Percentiles rank a stretch among this genome's conserved stretches.
These are phyloP conservation scores for Ophiognomonia clavigignenti-juglandacearum DNA, from an alignment of 2,329 filamentous ascomycete species.

Conservation along the genomic window DNA sequence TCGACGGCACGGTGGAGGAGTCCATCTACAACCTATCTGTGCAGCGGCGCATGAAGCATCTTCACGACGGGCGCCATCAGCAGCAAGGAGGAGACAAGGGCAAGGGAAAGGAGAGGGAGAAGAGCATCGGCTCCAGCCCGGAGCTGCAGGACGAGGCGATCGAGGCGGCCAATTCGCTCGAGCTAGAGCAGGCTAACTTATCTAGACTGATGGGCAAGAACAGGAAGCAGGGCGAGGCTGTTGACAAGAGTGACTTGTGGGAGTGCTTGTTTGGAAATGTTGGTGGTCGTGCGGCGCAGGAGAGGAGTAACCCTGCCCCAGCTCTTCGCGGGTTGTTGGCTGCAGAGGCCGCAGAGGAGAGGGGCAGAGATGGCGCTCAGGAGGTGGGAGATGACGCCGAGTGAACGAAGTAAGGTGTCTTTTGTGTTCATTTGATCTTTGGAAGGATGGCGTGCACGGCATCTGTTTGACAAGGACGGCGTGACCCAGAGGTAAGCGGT, in stretches of 20 bases:
- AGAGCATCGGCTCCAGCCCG: slow-evolving; percentile 19
- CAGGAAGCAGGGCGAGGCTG: slow-evolving; percentile 70
- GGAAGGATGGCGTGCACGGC: too few relatives aligned
- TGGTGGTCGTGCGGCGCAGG: slow-evolving; percentile 13
- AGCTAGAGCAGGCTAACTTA: slow-evolving; percentile 70
- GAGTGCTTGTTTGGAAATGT: slow-evolving; percentile 74
- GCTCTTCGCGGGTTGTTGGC: slow-evolving; percentile 34
- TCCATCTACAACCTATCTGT: slow-evolving; percentile 87
- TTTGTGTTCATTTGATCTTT: too few relatives aligned
- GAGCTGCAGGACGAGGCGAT: slow-evolving; percentile 57
- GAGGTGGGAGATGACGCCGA: too few relatives aligned
- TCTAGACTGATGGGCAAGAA: slow-evolving; percentile 66
- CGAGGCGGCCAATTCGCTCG: slow-evolving; percentile 79
- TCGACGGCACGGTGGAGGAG: slow-evolving; percentile 88
- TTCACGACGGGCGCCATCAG: slow-evolving; percentile 35
- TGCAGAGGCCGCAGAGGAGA: slow-evolving; percentile 38
- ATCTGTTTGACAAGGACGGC: too few relatives aligned
- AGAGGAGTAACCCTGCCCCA: slow-evolving; percentile 3
- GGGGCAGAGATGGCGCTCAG: too few relatives aligned
- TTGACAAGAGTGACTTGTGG: slow-evolving; percentile 78
- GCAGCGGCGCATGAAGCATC: slow-evolving; percentile 70
- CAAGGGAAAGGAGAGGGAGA: slow-evolving; percentile 28
- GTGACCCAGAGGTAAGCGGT: too few relatives aligned
- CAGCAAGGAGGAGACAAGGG: slow-evolving; percentile 17
- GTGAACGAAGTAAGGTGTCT: too few relatives aligned